Evolutionary conservation across 495 filamentous ascomycete species (phyloP), one percentile per base, ranked within the genome.

Genomic region (Aspergillus cristatus): DNA sequence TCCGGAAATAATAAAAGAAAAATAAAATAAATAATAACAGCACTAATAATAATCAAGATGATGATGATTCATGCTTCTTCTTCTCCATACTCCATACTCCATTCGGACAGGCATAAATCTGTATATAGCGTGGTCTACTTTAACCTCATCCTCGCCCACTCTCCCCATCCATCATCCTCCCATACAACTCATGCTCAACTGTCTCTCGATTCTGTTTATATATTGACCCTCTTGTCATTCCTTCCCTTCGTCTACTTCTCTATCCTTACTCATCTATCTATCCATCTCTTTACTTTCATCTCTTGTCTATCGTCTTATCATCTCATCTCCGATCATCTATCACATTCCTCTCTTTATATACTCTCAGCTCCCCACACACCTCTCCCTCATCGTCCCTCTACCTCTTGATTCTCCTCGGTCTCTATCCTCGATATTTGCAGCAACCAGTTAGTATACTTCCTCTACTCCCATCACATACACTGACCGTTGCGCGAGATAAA

Each of bases 131-230:
- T 8, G 20, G 4, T 8, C 20, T 24, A 4, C 20, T 24, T 43
- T 36, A 18, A 32, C 24, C 32, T 28, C 42, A 31, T 48, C 36
- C 35, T 41, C 43, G 40, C 43, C 42, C 36, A 34, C 40, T 30
- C 32, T 15, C 16, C 36, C 26, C 20, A 11, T 35, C 25, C 20
- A 4, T 24, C 20, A 24, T 24, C 20, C 4, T 24, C 20, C 20
- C 8, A 8, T 24, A 4, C 8, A 4, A 8, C 8, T 24, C 20
- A 4, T 24, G 20, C 8, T 24, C 20, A 8, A 24, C 20, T 24
- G 20, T 8, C 4, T 24, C 20, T 24, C 8, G 20, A 4, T n/a
- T n/a, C n/a, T n/a, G n/a, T 8, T 24, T 24, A 24, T 24, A 4
- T 24, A 24, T 24, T 24, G 20, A 4, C 20, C 20, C 20, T n/a